Percentiles rank a stretch among this genome's conserved stretches.
Evolutionary conservation across 306 rosid genomes (phyloP).

Genomic region (Castanospermum australe): DNA sequence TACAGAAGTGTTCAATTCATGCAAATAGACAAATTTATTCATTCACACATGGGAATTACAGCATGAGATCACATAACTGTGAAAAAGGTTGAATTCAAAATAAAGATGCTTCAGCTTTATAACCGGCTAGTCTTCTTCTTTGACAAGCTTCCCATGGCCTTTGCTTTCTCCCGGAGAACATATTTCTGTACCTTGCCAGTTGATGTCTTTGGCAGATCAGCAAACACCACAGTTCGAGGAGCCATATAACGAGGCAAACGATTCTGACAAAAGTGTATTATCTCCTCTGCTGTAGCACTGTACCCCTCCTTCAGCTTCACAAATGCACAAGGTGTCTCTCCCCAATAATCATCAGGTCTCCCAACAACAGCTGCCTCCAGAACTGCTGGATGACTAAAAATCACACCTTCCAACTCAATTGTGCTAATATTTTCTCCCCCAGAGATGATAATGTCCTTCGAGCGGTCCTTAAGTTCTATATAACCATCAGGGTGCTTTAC

Average conservation of each 20-base stretch:
- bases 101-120: slow-evolving; percentile 29
- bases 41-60: not conserved
- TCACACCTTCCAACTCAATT: slow-evolving; percentile 77
- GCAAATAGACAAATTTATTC: not conserved
- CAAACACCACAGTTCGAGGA: slow-evolving; percentile 69
- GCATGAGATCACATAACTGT: not conserved
- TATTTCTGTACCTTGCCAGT: slow-evolving; percentile 85
- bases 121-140: slow-evolving; percentile 52
- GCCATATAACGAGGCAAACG: slow-evolving; percentile 77
- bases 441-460: slow-evolving; percentile 82
- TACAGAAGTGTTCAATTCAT: not conserved
- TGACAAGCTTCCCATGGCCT: slow-evolving; percentile 72
- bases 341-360: slow-evolving; percentile 82
- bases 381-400: slow-evolving; percentile 71
- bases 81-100: not conserved
- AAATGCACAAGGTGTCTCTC: slow-evolving; percentile 91
- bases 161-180: slow-evolving; percentile 64
- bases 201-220: slow-evolving; percentile 79
- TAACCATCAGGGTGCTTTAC: slow-evolving; percentile 82
- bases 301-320: slow-evolving; percentile 72
- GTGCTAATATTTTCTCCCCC: slow-evolving; percentile 95
- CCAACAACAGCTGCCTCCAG: slow-evolving; percentile 82
- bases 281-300: slow-evolving; percentile 49
- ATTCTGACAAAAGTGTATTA: slow-evolving; percentile 54
- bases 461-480: slow-evolving; percentile 78